These are phyloP conservation scores for Trametes punicea DNA, from an alignment of 768 basidiomycete genomes.

Conservation along the genomic window DNA sequence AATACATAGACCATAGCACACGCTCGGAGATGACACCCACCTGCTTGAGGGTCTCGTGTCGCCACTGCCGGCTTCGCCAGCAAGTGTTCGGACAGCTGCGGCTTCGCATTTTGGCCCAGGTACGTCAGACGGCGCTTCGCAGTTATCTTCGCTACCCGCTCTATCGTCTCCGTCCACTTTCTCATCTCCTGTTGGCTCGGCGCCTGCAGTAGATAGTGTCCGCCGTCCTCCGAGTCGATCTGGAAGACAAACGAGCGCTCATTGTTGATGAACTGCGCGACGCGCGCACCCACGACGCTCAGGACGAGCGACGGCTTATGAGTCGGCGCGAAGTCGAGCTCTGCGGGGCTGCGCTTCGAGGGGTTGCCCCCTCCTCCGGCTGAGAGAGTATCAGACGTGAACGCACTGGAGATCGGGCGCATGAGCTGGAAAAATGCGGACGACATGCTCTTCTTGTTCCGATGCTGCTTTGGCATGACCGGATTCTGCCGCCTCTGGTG, in stretches of 20 bases:
- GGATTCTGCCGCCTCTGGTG: slow-evolving; percentile 47
- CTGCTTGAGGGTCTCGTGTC: slow-evolving; percentile 71
- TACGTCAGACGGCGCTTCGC: slow-evolving; percentile 81
- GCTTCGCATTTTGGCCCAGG: slow-evolving; percentile 71
- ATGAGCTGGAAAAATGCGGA: slow-evolving; percentile 80
- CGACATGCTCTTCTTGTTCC: slow-evolving; percentile 87
- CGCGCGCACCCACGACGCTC: slow-evolving; percentile 68
- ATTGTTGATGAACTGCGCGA: slow-evolving; percentile 70
- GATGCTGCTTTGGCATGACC: slow-evolving; percentile 63
- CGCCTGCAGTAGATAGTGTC: slow-evolving; percentile 77
- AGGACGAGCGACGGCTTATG: slow-evolving; percentile 75
- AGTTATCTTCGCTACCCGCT: slow-evolving; percentile 64
- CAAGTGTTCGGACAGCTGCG: slow-evolving; percentile 70
- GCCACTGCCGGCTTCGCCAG: slow-evolving; percentile 54
- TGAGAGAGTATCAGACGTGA: slow-evolving; percentile 58
- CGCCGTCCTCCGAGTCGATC: slow-evolving; percentile 84
- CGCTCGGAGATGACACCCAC: slow-evolving; percentile 33
- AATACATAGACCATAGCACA: not conserved
- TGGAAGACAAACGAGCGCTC: slow-evolving; percentile 82
- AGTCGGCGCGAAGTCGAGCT: slow-evolving; percentile 71
- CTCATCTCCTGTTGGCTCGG: slow-evolving; percentile 65
- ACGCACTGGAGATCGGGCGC: slow-evolving; percentile 87
- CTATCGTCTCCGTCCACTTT: slow-evolving; percentile 76
- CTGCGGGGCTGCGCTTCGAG: slow-evolving; percentile 59
- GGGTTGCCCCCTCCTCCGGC: slow-evolving; percentile 18